Evolutionary conservation across 78 protist species (phyloP).

Genomic region (Pelomyxa schiedti): DNA sequence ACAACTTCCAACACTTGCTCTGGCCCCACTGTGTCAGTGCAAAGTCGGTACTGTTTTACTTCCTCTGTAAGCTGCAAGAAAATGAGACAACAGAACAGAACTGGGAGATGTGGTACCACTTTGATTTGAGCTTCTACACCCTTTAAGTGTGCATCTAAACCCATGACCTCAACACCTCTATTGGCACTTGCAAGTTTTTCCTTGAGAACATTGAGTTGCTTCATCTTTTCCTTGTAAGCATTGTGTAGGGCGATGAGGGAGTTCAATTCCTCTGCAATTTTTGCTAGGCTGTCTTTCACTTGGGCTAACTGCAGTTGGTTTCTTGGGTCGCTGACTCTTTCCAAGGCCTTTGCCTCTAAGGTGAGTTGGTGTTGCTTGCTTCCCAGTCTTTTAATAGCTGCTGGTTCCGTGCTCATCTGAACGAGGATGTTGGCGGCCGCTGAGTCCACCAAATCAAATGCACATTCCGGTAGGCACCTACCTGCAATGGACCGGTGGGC

Average conservation of each 20-base stretch:
- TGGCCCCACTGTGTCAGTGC: constrained; percentile 51
- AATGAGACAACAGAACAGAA: too few species aligned
- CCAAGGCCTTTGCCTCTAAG: constrained; percentile 65
- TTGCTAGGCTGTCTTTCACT: too few species aligned
- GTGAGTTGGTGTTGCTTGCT: constrained; percentile 78
- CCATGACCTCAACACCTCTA: constrained; percentile 55
- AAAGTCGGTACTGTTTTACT: constrained; percentile 16
- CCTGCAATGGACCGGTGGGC: constrained; percentile 81
- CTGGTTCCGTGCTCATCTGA: constrained; percentile 90
- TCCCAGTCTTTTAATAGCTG: constrained; percentile 74
- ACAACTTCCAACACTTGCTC: constrained; percentile 74
- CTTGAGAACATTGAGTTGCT: constrained; percentile 56
- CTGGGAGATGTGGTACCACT: constrained; percentile 25
- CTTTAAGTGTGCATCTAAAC: constrained; percentile 77
- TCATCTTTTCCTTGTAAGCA: too few species aligned
- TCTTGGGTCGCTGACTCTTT: too few species aligned
- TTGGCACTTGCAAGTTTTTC: constrained; percentile 68
- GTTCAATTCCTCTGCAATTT: too few species aligned
- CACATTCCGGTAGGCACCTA: constrained; percentile 96
- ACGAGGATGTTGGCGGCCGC: constrained; percentile 84
- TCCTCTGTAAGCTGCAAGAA: constrained; percentile 29
- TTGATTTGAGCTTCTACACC: constrained; percentile 78
- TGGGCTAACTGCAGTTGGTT: too few species aligned
- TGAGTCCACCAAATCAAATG: constrained; percentile 96
- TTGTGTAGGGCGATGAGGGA: too few species aligned